phyloP scores from a whole-genome alignment of 108 stramenopile species.

The Cylindrotheca closterium region DNA sequence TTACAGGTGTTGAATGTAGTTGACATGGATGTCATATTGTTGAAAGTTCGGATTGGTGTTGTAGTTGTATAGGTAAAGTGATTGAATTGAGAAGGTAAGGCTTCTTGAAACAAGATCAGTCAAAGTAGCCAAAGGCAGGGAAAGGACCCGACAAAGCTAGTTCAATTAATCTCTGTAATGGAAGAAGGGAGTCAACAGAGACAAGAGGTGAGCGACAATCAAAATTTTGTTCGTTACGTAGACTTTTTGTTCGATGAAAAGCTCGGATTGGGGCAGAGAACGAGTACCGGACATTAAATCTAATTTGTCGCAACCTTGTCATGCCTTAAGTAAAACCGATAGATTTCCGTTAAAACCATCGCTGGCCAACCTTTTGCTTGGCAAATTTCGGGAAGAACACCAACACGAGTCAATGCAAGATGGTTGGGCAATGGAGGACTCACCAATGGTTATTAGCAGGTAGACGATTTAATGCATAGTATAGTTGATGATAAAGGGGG shows the following conservation, averaged over 20 bases:
- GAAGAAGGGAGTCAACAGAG: neutral
- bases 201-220: too few relatives aligned
- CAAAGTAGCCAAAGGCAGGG: constrained; percentile 18
- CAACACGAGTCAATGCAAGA: too few relatives aligned
- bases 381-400: too few relatives aligned
- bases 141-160: constrained; percentile 19
- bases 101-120: neutral
- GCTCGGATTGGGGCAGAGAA: too few relatives aligned
- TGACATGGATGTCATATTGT: constrained; percentile 8
- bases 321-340: too few relatives aligned
- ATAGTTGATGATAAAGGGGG: constrained; percentile 3
- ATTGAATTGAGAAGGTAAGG: neutral
- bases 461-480: constrained; percentile 16
- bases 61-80: neutral
- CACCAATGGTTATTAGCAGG: constrained; percentile 1
- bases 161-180: constrained; percentile 18
- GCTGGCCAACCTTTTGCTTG: too few relatives aligned
- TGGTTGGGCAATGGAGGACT: too few relatives aligned
- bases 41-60: constrained; percentile 6
- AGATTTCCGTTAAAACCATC: too few relatives aligned
- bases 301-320: too few relatives aligned
- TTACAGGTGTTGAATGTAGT: constrained; percentile 18
- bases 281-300: too few relatives aligned
- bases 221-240: too few relatives aligned
- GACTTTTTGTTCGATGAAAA: too few relatives aligned